phyloP scores from a whole-genome alignment of 768 basidiomycete genomes.

The Podaxis sp. region DNA sequence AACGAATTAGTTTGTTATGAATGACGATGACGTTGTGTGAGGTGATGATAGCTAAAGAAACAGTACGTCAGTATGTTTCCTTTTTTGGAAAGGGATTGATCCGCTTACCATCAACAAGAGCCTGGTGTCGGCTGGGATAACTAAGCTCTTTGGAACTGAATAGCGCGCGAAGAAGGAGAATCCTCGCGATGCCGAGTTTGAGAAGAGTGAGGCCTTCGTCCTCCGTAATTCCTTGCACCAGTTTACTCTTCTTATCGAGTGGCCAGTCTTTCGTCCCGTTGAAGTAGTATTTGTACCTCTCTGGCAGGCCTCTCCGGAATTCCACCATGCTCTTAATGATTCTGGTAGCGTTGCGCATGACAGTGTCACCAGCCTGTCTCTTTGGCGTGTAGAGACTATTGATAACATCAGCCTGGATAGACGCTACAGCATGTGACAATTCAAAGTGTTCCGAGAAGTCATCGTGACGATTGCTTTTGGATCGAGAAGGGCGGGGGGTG shows the following conservation, averaged over 20 bases:
- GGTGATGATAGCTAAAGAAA: slow-evolving; percentile 67
- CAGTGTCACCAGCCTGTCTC: slow-evolving; percentile 63
- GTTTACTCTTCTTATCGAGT: slow-evolving; percentile 58
- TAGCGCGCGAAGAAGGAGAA: slow-evolving; percentile 73
- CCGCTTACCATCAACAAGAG: slow-evolving; percentile 74
- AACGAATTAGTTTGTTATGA: slow-evolving; percentile 80
- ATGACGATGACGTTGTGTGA: slow-evolving; percentile 87
- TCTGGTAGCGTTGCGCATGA: slow-evolving; percentile 75
- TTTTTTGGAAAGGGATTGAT: neutral
- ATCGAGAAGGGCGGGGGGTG: slow-evolving; percentile 66
- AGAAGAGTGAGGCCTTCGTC: slow-evolving; percentile 81
- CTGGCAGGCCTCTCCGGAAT: slow-evolving; percentile 68
- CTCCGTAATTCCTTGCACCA: slow-evolving; percentile 75
- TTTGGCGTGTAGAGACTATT: slow-evolving; percentile 81
- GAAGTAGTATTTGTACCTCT: slow-evolving; percentile 74
- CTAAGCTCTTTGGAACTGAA: slow-evolving; percentile 76
- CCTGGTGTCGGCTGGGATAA: slow-evolving; percentile 64
- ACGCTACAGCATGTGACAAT: slow-evolving; percentile 63
- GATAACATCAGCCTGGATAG: slow-evolving; percentile 88
- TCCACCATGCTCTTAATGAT: slow-evolving; percentile 78
- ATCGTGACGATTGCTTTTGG: slow-evolving; percentile 28
- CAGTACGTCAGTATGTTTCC: slow-evolving; percentile 1
- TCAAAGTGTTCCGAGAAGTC: slow-evolving; percentile 82
- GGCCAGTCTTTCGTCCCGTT: slow-evolving; percentile 77
- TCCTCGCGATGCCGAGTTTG: slow-evolving; percentile 80